Evolutionary conservation across 2,329 filamentous ascomycete genomes (phyloP), one percentile per base, ranked within the genome.

Genomic region (Aspergillus quadricinctus): DNA sequence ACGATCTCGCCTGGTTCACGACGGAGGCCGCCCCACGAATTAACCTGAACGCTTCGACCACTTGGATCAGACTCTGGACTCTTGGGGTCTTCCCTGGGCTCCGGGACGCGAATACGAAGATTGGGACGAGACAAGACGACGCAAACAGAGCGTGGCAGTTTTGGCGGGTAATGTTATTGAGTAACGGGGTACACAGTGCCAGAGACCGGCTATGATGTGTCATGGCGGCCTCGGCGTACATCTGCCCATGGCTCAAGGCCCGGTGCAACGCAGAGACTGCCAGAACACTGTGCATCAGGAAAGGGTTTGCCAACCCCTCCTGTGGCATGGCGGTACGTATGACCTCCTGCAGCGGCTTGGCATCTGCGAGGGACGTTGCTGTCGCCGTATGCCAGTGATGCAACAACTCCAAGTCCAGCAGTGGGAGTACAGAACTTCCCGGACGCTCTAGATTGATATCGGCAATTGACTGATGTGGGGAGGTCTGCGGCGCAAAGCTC

Each of bases 71-170:
- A 23, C 11, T 48, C 6, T 48, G 52, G 14, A 49, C 11, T 10
- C 49, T 48, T 2, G 29, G 48, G 5, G 10, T 19, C 21, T 25
- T n/a, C 10, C 50, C 25, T 9, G 50, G 54, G 3, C 40, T 48
- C 5, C 53, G 46, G 7, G 53, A 48, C 17, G 55, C 55, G n/a
- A 55, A 57, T 2, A 50, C 46, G 11, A 61, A 61, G 10, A 54
- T 43, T 2, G 49, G 37, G 10, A 56, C 54, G 2, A 61, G 55
- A 5, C 56, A 61, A 27, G 58, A 50, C 25, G 59, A 57, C 3
- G 54, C 58, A 5, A 61, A 59, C 2, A 61, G 49, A 14, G 58
- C 54, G 27, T 61, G 51, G 6, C 58, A 61, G 14, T 59, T 61
- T 43, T 53, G 49, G 1, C 50, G 41, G 3, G 54, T 59, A 9